Base-by-base conservation (phyloP, 1,139 yeast species). In the Nadsonia starkeyi-henricii region DNA sequence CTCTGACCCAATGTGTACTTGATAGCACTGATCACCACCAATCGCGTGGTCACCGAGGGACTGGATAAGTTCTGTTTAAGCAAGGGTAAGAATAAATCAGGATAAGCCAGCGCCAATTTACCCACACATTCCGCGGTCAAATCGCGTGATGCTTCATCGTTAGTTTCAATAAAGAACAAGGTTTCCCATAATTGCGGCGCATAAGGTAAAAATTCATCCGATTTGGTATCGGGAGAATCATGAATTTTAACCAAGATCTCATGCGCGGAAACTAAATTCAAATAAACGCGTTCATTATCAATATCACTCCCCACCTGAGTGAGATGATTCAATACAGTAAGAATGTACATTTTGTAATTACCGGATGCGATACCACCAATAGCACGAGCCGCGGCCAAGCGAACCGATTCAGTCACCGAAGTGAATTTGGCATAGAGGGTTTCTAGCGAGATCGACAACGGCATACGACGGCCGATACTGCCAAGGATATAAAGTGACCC, bases 321-420 rank as follows among this genome's bases (percentile, higher is more conserved):
- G 9, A 13, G 39, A 33, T 15, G 17, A 33, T 33, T 33, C 17
- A 33, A 15, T 7, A 33, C 17, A 15, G 17, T 33, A 9, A 33
- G 17, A 13, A n/a, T 33, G 12, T 72, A 68, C 2, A 53, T 54
- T 1, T 59, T 57, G 7, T 70, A 55, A 52, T 74, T 67, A 33
- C 65, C 63, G 12, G 72, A 65, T 7, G 73, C 69, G 28, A 76
- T 59, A 15, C 73, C 69, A 1, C 85, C 83, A 41, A 79, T 62
- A 0, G 83, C 69, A 45, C 71, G 70, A 0, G 83, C 75, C 1
- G 80, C 71, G 5, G 75, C 75, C 20, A 65, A 53, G 48, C 69
- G 69, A 9, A 73, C 61, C 5, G 62, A 61, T 18, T 71, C 76
- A 45, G 74, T 73, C 3, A 57, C 48, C 21, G 55, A 52, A 12